Evolutionary conservation across 202 grass and related monocot species (phyloP).

Genomic region (Setaria italica): DNA sequence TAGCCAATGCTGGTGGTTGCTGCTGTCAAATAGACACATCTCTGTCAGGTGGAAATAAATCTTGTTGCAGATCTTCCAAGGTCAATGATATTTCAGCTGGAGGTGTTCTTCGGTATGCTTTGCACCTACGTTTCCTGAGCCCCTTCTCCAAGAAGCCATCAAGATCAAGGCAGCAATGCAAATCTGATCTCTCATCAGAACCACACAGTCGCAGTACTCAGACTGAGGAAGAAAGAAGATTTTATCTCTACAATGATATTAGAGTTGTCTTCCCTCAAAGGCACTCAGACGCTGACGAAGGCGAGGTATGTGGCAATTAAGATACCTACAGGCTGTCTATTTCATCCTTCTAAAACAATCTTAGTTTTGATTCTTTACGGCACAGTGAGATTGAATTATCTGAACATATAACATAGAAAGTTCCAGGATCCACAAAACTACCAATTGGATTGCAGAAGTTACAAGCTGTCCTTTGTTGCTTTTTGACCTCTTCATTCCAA

Average conservation of each 20-base stretch:
- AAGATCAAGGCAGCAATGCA: constrained; percentile 72
- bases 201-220: constrained; percentile 8
- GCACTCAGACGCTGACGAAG: constrained; percentile 92
- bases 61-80: constrained; percentile 55
- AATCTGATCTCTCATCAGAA: constrained; percentile 63
- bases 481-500: not conserved
- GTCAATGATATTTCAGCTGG: constrained; percentile 73
- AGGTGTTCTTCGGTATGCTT: constrained; percentile 90
- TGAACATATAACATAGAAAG: not conserved
- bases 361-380: constrained; percentile 24
- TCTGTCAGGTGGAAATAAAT: constrained; percentile 45
- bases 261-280: constrained; percentile 96
- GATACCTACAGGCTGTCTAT: constrained; percentile 6
- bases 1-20: constrained; percentile 33
- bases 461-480: constrained; percentile 4
- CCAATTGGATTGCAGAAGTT: constrained; percentile 8
- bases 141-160: constrained; percentile 61
- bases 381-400: constrained; percentile 6
- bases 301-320: constrained; percentile 70
- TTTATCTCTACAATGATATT: constrained; percentile 95
- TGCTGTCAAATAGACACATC: constrained; percentile 47
- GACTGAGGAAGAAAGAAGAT: constrained; percentile 61
- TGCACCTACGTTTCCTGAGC: constrained; percentile 91
- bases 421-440: constrained; percentile 8
- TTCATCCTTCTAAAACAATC: constrained; percentile 1